Percentiles rank a stretch among this genome's conserved stretches.
Evolutionary conservation across 306 rosid species (phyloP).

Genomic region (Vigna reflexopilosa): DNA sequence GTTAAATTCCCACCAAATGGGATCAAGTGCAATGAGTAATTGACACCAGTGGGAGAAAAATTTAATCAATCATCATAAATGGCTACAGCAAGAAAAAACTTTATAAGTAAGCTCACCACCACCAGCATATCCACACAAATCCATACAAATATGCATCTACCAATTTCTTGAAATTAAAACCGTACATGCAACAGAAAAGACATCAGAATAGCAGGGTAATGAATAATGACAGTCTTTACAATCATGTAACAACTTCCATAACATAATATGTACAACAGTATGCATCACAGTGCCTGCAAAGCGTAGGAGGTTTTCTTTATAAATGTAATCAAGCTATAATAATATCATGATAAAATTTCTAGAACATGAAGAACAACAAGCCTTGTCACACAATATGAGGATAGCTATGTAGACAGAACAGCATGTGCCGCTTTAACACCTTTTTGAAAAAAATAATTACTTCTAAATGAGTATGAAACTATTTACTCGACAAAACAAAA

Average conservation of each 20-base stretch:
- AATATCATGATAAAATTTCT: constrained; percentile 6
- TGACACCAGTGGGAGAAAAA: constrained; percentile 12
- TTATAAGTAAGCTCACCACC: neutral
- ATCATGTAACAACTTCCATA: neutral
- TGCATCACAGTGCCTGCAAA: neutral
- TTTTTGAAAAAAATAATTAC: neutral
- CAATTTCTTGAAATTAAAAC: constrained; percentile 7
- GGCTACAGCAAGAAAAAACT: neutral
- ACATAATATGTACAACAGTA: constrained; percentile 5
- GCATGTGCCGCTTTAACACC: neutral
- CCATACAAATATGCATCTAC: constrained; percentile 27
- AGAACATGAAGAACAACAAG: neutral
- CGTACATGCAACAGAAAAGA: constrained; percentile 1
- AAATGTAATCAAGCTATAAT: neutral
- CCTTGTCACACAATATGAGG: neutral
- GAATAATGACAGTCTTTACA: neutral
- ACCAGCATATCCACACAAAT: constrained; percentile 17
- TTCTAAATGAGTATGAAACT: constrained; percentile 8
- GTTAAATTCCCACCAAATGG: neutral
- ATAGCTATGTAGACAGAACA: neutral
- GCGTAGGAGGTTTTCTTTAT: neutral
- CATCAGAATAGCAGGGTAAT: neutral
- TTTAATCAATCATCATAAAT: constrained; percentile 41
- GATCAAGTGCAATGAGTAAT: constrained; percentile 1
- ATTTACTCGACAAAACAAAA: neutral